A percentile compares a stretch with the other conserved stretches of the same genome.
These are phyloP conservation scores for Cercospora berteroae DNA, from an alignment of 2,329 filamentous ascomycete species.

Conservation along the genomic window DNA sequence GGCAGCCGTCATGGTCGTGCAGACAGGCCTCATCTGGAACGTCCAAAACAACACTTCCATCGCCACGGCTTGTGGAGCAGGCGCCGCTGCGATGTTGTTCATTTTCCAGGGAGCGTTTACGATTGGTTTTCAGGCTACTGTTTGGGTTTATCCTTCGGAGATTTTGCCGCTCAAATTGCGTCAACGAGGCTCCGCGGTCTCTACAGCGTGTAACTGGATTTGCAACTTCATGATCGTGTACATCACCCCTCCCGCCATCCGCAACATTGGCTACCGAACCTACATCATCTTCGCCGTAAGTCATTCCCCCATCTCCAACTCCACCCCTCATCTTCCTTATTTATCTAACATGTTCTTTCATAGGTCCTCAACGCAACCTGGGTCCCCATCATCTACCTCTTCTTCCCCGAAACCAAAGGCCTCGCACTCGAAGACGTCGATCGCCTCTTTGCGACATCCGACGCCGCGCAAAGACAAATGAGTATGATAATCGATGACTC, in stretches of 20 bases:
- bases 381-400: constrained; percentile 58
- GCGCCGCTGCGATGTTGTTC: constrained; percentile 57
- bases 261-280: constrained; percentile 55
- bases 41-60: constrained; percentile 32
- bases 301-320: too few relatives aligned
- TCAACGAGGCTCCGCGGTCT: constrained; percentile 36
- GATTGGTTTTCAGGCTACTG: constrained; percentile 58
- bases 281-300: constrained; percentile 48
- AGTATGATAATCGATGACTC: constrained; percentile 15
- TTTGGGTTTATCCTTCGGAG: constrained; percentile 63
- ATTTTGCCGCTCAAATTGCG: constrained; percentile 49
- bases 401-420: constrained; percentile 61
- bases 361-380: constrained; percentile 25
- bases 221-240: constrained; percentile 64
- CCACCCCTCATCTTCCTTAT: too few relatives aligned
- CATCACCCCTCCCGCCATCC: constrained; percentile 62
- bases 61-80: constrained; percentile 27
- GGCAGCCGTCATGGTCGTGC: constrained; percentile 65
- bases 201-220: constrained; percentile 35
- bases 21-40: constrained; percentile 44
- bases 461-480: constrained; percentile 27
- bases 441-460: constrained; percentile 54
- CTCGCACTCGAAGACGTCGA: constrained; percentile 65
- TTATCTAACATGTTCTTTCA: too few relatives aligned
- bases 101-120: constrained; percentile 64